Conservation (phyloP, 1,284 basidiomycete species). For the Irpex lacteus region DNA sequence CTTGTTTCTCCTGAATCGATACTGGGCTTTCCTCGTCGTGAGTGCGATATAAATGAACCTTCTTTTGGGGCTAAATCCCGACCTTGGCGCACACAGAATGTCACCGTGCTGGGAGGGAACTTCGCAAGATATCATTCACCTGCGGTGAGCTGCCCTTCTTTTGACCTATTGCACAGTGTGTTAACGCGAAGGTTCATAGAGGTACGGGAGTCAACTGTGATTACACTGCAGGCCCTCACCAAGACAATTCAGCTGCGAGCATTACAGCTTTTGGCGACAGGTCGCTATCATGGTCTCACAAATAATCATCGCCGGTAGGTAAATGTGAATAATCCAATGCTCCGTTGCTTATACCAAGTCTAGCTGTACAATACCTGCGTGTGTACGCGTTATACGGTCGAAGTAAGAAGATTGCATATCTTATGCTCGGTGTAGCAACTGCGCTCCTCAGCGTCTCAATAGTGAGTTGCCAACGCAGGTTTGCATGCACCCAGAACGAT, state of each 20-base stretch:
- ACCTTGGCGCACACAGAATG: conserved; percentile 16
- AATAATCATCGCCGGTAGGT: conserved; percentile 26
- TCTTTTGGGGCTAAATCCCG: background rate
- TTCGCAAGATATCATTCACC: conserved; percentile 15
- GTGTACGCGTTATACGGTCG: conserved; percentile 26
- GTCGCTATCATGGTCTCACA: conserved; percentile 24
- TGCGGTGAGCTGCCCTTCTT: background rate
- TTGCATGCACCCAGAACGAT: background rate
- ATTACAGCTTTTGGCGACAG: conserved; percentile 27
- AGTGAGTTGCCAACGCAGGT: conserved; percentile 14
- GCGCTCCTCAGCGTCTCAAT: conserved; percentile 18
- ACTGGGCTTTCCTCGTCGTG: conserved; percentile 26
- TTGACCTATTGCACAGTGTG: background rate
- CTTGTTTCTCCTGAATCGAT: conserved; percentile 27
- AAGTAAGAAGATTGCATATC: conserved; percentile 17
- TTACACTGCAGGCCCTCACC: no score
- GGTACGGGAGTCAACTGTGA: background rate
- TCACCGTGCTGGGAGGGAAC: conserved; percentile 27
- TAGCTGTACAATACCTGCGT: conserved; percentile 24
- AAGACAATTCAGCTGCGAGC: conserved; percentile 16
- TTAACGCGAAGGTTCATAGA: background rate
- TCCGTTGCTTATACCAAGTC: no score
- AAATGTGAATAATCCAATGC: background rate
- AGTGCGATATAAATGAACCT: conserved; percentile 1
- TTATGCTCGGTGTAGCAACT: conserved; percentile 19